A percentile compares a stretch with the other conserved stretches of the same genome.
These are phyloP conservation scores for Fusarium veterinarium DNA, from an alignment of 2,329 filamentous ascomycete species.

Conservation along the genomic window DNA sequence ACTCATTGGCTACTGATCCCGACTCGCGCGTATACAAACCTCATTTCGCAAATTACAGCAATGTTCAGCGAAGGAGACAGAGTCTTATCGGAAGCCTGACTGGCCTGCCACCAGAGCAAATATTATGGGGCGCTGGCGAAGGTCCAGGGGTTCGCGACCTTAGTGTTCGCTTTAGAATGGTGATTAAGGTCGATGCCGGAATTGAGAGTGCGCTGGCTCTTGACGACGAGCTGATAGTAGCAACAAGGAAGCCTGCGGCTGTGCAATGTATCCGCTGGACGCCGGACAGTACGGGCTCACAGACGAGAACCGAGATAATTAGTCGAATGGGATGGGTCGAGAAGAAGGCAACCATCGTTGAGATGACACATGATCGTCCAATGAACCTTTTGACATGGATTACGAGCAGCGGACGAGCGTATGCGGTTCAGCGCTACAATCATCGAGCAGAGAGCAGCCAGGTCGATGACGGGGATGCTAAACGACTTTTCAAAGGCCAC, in stretches of 20 bases:
- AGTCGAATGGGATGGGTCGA: conserved; percentile 88
- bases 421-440: conserved; percentile 83
- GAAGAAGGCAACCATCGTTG: conserved; percentile 78
- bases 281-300: conserved; percentile 81
- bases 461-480: conserved; percentile 60
- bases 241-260: conserved; percentile 91
- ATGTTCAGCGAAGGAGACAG: conserved; percentile 70
- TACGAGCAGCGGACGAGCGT: conserved; percentile 86
- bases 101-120: conserved; percentile 67
- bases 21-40: conserved; percentile 87
- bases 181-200: conserved; percentile 96
- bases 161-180: conserved; percentile 93
- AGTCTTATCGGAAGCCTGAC: conserved; percentile 69
- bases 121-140: conserved; percentile 82
- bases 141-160: conserved; percentile 85
- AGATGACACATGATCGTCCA: conserved; percentile 93
- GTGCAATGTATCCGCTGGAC: conserved; percentile 97
- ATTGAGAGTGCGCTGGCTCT: conserved; percentile 89
- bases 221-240: conserved; percentile 92
- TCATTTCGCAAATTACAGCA: conserved; percentile 76
- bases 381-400: conserved; percentile 98
- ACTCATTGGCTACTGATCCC: conserved; percentile 87
- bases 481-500: conserved; percentile 86
- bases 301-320: conserved; percentile 91
- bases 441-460: conserved; percentile 53